Base-by-base conservation (phyloP, 352 stramenopile species). In the Lagenidium giganteum region DNA sequence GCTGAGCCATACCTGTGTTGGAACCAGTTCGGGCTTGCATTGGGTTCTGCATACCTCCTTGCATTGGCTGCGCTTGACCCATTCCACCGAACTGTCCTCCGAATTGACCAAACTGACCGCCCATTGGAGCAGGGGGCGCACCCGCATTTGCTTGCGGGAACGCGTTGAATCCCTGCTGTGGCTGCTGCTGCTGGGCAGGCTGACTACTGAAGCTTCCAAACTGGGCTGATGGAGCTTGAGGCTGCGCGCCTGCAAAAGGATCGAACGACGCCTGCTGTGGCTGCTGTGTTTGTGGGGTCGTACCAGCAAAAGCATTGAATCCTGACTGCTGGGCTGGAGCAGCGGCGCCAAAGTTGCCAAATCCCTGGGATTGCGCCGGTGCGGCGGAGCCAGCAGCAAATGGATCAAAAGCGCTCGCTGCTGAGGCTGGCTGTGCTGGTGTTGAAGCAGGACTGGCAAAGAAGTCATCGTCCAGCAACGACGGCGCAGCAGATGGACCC, bases 391-490 rank as follows among this genome's bases (percentile, higher is more conserved):
- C 44, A 8, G 58, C 47, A 8, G 67, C 74, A 47, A 92, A 92
- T 5, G 80, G 76, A 39, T 92, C 80, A 32, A 92, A 90, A 33
- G 65, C 64, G 40, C 50, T 54, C 27, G 23, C n/a, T 38, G 36
- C 25, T 47, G 32, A 52, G 76, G 59, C 65, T 61, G 40, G 54
- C 23, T 47, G 51, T 8, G 70, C 48, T 35, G 69, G 45, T n/a
- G n/a, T 57, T 6, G 65, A 38, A 32, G 70, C 25, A 5, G 67
- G 51, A 6, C 57, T n/a, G n/a, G n/a, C 63, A 31, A 93, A 93
- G 46, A 93, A 90, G 46, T 89, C 77, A 28, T 72, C 70, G 33
- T 90, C 81, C 23, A 93, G 49, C 3, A 93, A 65, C 5, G 77
- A 90, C 7, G 81, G 77, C 12, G 69, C 65, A 13, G 72, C 57